Percentiles rank a stretch among this genome's conserved stretches.
Conservation (phyloP, 163 green algal species). For the Scenedesmus sp. region DNA sequence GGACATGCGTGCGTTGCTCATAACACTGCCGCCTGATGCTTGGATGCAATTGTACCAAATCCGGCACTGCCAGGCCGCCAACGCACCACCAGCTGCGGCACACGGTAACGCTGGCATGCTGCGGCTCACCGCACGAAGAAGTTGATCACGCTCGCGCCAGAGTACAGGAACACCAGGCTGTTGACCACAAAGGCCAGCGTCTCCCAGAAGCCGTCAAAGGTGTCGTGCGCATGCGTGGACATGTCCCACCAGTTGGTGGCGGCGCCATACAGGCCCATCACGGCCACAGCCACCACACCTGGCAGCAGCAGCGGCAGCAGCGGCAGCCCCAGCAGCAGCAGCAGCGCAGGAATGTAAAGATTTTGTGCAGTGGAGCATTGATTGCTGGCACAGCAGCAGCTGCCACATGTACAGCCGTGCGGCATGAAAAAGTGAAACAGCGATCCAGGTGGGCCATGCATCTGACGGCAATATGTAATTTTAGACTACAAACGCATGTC, state of each 20-base stretch:
- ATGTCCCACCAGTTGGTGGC: constrained; percentile 76
- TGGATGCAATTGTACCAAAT: too few relatives aligned
- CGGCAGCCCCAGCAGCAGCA: neutral
- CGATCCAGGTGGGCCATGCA: too few relatives aligned
- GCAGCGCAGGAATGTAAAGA: constrained; percentile 48
- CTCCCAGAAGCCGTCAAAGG: constrained; percentile 86
- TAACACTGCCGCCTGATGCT: too few relatives aligned
- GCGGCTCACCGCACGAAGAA: constrained; percentile 81
- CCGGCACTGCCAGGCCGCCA: too few relatives aligned
- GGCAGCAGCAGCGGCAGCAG: constrained; percentile 54
- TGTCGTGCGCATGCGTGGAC: constrained; percentile 57
- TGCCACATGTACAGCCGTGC: too few relatives aligned
- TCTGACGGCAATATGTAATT: too few relatives aligned
- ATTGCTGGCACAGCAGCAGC: too few relatives aligned
- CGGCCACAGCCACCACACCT: constrained; percentile 87
- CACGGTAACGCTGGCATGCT: too few relatives aligned
- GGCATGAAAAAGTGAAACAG: too few relatives aligned
- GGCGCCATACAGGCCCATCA: constrained; percentile 88
- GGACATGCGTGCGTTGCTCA: too few relatives aligned
- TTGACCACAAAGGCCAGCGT: constrained; percentile 84
- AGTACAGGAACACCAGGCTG: constrained; percentile 89
- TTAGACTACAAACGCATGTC: too few relatives aligned
- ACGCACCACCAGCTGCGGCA: too few relatives aligned
- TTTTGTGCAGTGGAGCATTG: constrained; percentile 12
- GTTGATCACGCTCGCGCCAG: constrained; percentile 83